Conservation (phyloP, 192 early-diverging fungal species). For the Linnemannia exigua region DNA sequence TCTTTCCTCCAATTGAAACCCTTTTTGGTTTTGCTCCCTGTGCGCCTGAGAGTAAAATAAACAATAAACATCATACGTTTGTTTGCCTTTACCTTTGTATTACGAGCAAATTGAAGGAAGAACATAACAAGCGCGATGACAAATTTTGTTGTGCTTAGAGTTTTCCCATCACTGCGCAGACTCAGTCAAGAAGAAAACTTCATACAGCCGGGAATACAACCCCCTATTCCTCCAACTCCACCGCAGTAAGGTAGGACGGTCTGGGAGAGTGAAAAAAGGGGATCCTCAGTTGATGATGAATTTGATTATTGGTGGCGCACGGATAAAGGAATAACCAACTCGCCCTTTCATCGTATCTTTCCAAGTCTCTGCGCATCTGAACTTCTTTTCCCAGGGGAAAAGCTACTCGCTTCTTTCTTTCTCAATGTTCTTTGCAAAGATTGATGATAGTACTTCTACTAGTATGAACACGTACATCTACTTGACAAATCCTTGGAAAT, state of each 20-base stretch:
- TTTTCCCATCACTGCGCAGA: background rate
- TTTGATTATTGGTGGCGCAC: background rate
- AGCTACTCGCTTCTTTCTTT: background rate
- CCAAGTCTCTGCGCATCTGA: background rate
- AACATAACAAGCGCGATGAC: background rate
- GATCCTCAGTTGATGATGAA: background rate
- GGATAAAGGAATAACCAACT: background rate
- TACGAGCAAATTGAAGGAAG: background rate
- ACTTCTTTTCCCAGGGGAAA: background rate
- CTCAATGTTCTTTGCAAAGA: too few relatives aligned
- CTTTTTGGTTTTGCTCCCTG: background rate
- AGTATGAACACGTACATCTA: background rate
- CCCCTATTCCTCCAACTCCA: background rate
- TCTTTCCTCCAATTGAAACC: background rate
- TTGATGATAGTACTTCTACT: background rate
- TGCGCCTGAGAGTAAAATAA: background rate
- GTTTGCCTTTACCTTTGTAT: too few relatives aligned
- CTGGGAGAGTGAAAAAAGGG: background rate
- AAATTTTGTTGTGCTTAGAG: background rate
- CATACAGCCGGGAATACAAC: too few relatives aligned
- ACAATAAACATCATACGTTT: background rate
- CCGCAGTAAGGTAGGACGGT: background rate
- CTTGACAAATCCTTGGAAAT: background rate
- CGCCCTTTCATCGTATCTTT: background rate
- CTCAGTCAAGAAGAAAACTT: background rate